Evolutionary conservation across 108 stramenopile species (phyloP).

Genomic region (Seminavis robusta): DNA sequence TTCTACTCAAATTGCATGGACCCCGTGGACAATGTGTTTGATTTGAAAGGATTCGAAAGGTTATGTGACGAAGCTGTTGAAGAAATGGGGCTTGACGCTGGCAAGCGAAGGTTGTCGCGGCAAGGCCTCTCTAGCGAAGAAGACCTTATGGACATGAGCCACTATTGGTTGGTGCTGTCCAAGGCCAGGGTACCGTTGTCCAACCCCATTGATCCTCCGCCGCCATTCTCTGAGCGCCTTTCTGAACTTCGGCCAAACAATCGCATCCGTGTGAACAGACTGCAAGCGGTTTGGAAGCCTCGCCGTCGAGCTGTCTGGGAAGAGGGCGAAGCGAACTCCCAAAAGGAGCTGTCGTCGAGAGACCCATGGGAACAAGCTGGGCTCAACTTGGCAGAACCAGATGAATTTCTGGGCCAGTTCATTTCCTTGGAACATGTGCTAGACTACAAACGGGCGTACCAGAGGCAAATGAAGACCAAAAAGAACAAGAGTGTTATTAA

Average conservation of each 20-base stretch:
- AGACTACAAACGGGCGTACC: no score
- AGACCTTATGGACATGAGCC: conserved; percentile 32
- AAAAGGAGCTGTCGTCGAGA: no score
- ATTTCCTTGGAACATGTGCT: no score
- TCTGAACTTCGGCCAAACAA: conserved; percentile 11
- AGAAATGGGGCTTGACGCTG: conserved; percentile 1
- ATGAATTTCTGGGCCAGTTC: no score
- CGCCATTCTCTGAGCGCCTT: conserved; percentile 39
- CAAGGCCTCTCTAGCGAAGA: no score
- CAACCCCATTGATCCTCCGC: conserved; percentile 59
- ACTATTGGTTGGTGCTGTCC: conserved; percentile 69
- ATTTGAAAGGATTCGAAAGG: conserved; percentile 43
- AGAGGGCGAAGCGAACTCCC: not conserved
- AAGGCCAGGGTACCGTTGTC: conserved; percentile 14
- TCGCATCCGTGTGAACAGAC: conserved; percentile 22
- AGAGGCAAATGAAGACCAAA: no score
- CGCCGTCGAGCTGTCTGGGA: conserved; percentile 14
- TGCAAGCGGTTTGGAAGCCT: conserved; percentile 13
- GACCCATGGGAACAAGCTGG: no score
- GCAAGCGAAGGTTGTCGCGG: no score
- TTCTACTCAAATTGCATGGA: conserved; percentile 63
- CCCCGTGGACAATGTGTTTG: conserved; percentile 49
- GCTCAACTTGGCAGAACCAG: no score
- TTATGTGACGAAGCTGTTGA: conserved; percentile 36
- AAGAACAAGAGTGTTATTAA: no score